Base-by-base conservation (phyloP, 148 eudicot species). In the Gaultheria prostrata region DNA sequence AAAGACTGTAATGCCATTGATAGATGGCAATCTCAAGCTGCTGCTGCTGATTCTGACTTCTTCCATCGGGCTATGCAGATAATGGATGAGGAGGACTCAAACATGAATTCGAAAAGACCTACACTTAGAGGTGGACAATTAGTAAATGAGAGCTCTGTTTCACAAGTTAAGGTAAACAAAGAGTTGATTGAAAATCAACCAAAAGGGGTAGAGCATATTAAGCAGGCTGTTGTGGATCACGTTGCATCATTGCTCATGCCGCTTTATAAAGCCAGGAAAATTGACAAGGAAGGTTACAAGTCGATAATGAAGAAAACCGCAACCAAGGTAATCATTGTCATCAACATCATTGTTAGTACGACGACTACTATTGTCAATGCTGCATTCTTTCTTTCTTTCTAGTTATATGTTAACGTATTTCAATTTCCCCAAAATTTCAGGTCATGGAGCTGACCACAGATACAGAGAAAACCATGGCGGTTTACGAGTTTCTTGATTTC, bases 11-110 rank as follows among this genome's bases (percentile, higher is more conserved):
- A 86, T 89, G 99, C 98, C 81, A 97, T 97, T 85, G 98, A 97
- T 80, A 95, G 98, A 86, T 97, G 98, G 99, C 99, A 97, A 87
- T 93, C 92, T 73, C 99, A 97, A 86, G 99, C 98, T 59, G 98
- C 98, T n/a, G 98, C 94, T 45, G 99, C 98, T 57, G 94, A 91
- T 86, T 93, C 93, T 87, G 98, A 88, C 83, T 89, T 85, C 89
- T 90, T 71, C 85, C 90, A 85, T 86, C 91, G 86, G 48, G 78
- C 59, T 56, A 80, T 88, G 86, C 89, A 87, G 63, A 24, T 91
- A 75, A 89, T 79, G 85, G 98, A 95, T 86, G 98, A 93, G 86
- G 98, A 91, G 87, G 98, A 95, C 83, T 97, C 98, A 79, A 95
- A 89, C 82, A 81, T 87, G 83, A 85, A 86, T 83, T 88, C 91